Evolutionary conservation across 768 basidiomycete genomes (phyloP).

Genomic region (Coprinopsis strossmayeri): DNA sequence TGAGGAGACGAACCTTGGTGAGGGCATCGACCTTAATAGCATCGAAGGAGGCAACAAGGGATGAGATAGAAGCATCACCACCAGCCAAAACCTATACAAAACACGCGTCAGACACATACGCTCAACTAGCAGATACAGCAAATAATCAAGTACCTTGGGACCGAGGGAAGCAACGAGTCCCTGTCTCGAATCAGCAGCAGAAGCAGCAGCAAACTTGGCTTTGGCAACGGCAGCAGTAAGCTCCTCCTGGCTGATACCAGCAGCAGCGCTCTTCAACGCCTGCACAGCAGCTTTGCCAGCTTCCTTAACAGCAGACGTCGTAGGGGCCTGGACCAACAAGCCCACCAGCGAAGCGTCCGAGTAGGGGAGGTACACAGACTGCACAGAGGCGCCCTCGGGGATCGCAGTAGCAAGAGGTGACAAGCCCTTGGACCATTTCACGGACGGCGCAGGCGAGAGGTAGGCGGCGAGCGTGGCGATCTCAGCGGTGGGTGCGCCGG

Average conservation of each 20-base stretch:
- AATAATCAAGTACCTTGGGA: constrained; percentile 46
- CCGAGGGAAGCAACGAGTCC: constrained; percentile 59
- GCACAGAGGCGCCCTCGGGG: constrained; percentile 56
- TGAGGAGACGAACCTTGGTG: constrained; percentile 50
- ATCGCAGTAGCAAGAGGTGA: constrained; percentile 61
- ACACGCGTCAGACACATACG: neutral
- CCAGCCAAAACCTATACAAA: constrained; percentile 51
- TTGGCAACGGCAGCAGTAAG: constrained; percentile 79
- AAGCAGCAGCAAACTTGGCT: constrained; percentile 81
- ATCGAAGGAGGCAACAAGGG: constrained; percentile 63
- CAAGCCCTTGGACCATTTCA: constrained; percentile 82
- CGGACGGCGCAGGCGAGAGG: constrained; percentile 67
- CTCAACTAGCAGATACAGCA: constrained; percentile 4
- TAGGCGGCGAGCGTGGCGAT: constrained; percentile 76
- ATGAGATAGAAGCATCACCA: constrained; percentile 46
- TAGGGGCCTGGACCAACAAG: constrained; percentile 67
- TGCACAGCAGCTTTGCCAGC: constrained; percentile 65
- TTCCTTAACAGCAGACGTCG: constrained; percentile 54
- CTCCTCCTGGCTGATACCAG: constrained; percentile 57
- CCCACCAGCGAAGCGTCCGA: constrained; percentile 90
- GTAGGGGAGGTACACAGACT: constrained; percentile 79
- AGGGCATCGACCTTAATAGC: constrained; percentile 59
- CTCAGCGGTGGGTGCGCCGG: constrained; percentile 58
- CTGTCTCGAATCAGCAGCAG: constrained; percentile 58
- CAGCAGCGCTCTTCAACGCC: constrained; percentile 58